Percentiles rank a stretch among this genome's conserved stretches.
Evolutionary conservation across 805 yeast genomes (phyloP).

Genomic region (Wickerhamiella cacticola): DNA sequence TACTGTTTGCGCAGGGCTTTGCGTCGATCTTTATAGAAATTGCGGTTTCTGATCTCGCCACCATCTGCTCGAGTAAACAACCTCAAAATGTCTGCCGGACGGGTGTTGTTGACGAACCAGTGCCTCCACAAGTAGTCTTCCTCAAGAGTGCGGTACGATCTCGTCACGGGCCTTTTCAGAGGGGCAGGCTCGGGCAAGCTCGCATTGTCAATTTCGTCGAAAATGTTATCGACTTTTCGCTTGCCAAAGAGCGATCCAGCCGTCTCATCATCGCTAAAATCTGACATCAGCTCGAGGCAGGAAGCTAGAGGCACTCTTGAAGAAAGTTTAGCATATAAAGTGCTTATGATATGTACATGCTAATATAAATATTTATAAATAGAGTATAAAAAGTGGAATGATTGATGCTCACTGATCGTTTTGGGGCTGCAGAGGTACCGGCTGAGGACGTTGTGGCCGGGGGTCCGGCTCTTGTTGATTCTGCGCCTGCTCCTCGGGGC

Average conservation of each 20-base stretch:
- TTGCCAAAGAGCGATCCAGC: not conserved
- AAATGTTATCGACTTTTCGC: not conserved
- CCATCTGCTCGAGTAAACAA: not conserved
- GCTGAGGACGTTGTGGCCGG: not conserved
- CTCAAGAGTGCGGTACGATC: not conserved
- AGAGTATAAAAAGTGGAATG: too few relatives aligned
- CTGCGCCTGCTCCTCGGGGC: not conserved
- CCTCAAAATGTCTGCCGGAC: not conserved
- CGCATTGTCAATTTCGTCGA: not conserved
- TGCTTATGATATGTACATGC: too few relatives aligned
- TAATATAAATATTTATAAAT: not conserved
- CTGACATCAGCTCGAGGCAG: too few relatives aligned
- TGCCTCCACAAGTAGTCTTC: conserved; percentile 1
- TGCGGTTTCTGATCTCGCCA: not conserved
- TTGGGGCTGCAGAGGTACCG: not conserved
- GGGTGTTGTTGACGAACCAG: conserved; percentile 5
- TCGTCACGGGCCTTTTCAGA: too few relatives aligned
- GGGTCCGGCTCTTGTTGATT: not conserved
- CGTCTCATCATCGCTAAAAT: not conserved
- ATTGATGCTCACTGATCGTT: too few relatives aligned
- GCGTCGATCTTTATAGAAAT: not conserved
- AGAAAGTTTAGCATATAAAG: too few relatives aligned
- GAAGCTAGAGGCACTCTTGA: too few relatives aligned
- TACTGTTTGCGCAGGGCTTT: not conserved
- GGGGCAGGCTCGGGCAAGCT: too few relatives aligned